Evolutionary conservation across 176 grass and related monocot genomes (phyloP).

Genomic region (Oryza longistaminata): DNA sequence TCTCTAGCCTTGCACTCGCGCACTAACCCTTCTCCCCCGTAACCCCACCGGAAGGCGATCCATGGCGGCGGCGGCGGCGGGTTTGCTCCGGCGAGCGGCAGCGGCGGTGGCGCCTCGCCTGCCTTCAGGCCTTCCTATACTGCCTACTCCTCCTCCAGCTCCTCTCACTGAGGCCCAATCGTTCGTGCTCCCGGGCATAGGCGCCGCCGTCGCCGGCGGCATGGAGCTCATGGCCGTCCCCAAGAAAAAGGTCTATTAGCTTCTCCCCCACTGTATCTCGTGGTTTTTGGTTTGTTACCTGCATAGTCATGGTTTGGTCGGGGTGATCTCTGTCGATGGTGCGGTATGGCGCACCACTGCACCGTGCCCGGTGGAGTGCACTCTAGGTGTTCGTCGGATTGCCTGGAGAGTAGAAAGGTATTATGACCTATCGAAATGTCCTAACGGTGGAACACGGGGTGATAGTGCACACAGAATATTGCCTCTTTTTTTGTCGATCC

Average conservation of each 20-base stretch:
- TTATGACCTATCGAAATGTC: not conserved
- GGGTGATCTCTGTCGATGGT: not conserved
- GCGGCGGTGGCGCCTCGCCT: constrained; percentile 44
- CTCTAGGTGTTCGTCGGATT: constrained; percentile 44
- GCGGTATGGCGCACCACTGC: not conserved
- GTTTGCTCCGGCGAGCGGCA: constrained; percentile 50
- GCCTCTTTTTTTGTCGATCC: not conserved
- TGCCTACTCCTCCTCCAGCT: not conserved
- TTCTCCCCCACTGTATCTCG: not conserved
- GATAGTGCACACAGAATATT: not conserved
- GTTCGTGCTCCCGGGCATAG: constrained; percentile 38
- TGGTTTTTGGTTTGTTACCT: constrained; percentile 1
- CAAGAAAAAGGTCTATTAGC: constrained; percentile 71
- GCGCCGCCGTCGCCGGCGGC: constrained; percentile 19
- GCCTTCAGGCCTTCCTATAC: constrained; percentile 20
- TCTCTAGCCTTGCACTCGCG: not conserved
- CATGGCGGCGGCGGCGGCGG: constrained; percentile 57
- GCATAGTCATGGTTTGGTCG: not conserved
- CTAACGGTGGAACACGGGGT: not conserved
- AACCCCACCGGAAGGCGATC: constrained; percentile 14
- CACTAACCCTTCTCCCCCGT: not conserved
- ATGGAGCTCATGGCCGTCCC: constrained; percentile 89
- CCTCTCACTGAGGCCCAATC: constrained; percentile 30
- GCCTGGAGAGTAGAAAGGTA: not conserved
- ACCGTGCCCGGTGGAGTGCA: not conserved